Evolutionary conservation across 305 asterid genomes (phyloP), one percentile per base, ranked within the genome.

Genomic region (Nicotiana rustica): DNA sequence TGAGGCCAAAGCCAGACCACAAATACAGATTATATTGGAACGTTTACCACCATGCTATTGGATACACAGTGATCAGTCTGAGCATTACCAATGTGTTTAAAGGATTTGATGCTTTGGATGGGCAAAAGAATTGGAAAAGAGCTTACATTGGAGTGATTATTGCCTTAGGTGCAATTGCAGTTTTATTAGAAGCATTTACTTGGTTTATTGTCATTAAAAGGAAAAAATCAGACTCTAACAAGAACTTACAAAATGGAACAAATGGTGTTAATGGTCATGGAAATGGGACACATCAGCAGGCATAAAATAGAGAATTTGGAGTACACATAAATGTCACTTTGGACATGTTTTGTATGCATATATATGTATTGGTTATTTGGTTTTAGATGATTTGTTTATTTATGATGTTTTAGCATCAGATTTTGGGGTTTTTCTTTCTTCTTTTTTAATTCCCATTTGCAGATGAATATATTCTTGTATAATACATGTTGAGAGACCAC

Each of bases 1-100:
- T 95, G 82, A 86, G 99, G 89, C 99, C 98, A 5, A 94, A 93
- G 91, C 94, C 94, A 4, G 96, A 94, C 21, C 96, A 95, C 85
- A 95, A 94, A 61, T 92, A 64, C 85, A 90, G 99, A 85, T 7
- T 88, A 0, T 86, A 92, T 83, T 95, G 99, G 99, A 95, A 94
- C 91, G 56, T 91, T 15, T 95, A 94, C 90, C 99, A 95, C 64
- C 88, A 86, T 62, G 36, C n/a, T 7, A 38, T 85, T 21, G 99
- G 99, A 4, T 95, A 94, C 89, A 5, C 88, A 0, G 96, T 93
- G 5, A 91, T 95, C 14, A 36, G 52, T 14, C 87, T 94, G 3
- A 89, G 93, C 89, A 93, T 96, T 44, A 55, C 68, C 64, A 96
- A 96, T 87, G 89, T 96, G 35, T 91, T 92, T 79, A 82, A 92